These are phyloP conservation scores for Suillus tomentosus DNA, from an alignment of 768 basidiomycete genomes.

Conservation along the genomic window DNA sequence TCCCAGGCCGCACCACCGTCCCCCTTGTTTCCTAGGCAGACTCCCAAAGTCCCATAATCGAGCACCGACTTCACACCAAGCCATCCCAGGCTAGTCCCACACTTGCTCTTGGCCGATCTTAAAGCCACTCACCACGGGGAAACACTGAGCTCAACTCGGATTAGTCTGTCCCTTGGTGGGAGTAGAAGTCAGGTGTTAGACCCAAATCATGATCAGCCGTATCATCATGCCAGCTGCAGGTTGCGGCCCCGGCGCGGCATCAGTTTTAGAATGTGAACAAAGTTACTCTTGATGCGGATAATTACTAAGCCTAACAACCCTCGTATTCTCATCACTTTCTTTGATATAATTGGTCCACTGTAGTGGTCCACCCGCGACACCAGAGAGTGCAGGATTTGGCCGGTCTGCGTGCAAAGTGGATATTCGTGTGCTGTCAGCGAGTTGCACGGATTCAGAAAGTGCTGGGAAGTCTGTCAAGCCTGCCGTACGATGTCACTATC, in stretches of 20 bases:
- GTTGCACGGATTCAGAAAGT: no score
- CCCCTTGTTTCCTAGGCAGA: conserved; percentile 9
- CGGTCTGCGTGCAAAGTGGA: no score
- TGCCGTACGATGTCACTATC: background rate
- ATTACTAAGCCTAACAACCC: background rate
- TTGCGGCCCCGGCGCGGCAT: background rate
- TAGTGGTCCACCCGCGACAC: background rate
- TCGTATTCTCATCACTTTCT: conserved; percentile 1
- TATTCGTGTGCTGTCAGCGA: no score
- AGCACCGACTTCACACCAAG: conserved; percentile 11
- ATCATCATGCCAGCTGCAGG: background rate
- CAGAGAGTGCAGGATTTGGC: no score
- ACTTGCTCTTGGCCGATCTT: conserved; percentile 2
- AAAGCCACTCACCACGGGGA: background rate
- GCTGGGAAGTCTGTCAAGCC: no score
- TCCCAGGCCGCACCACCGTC: conserved; percentile 7
- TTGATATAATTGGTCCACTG: background rate
- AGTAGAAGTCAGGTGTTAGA: background rate
- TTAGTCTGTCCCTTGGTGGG: background rate
- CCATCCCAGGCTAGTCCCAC: conserved; percentile 15
- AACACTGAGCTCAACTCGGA: background rate
- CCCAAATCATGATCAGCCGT: background rate
- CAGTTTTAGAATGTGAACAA: background rate
- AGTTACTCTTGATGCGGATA: background rate
- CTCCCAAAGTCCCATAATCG: conserved; percentile 3